Conservation (phyloP, 225 moss, liverwort and hornwort species). For the Climacium dendroides region DNA sequence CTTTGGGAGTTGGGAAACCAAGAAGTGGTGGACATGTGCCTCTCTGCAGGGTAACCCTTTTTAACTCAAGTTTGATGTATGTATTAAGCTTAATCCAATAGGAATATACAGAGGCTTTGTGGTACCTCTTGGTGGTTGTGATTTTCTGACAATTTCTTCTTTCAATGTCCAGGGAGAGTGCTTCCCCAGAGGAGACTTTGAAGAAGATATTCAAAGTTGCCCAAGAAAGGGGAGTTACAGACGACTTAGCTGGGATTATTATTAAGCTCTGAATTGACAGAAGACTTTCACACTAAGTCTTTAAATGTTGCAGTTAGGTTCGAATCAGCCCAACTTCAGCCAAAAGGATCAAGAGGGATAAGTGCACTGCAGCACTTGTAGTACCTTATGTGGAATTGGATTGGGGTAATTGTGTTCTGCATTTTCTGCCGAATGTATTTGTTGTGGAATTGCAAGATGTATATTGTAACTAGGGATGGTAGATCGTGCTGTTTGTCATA, state of each 20-base stretch:
- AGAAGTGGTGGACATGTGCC: conserved; percentile 64
- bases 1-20: conserved; percentile 92
- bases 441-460: neutral
- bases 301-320: neutral
- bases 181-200: conserved; percentile 15
- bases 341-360: neutral
- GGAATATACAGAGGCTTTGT: neutral
- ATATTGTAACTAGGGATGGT: neutral
- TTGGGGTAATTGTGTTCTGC: neutral
- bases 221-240: conserved; percentile 25
- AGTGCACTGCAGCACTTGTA: neutral
- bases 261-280: conserved; percentile 13
- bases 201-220: conserved; percentile 25
- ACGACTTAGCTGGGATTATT: conserved; percentile 41
- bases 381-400: neutral
- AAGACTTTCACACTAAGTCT: neutral
- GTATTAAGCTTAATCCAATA: neutral
- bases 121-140: neutral
- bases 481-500: neutral
- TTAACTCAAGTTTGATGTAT: neutral
- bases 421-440: neutral
- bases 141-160: neutral
- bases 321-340: neutral
- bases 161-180: conserved; percentile 7
- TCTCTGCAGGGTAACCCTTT: conserved; percentile 44